Evolutionary conservation across 768 basidiomycete species (phyloP), one percentile per base, ranked within the genome.

Genomic region (Auricularia cornea): DNA sequence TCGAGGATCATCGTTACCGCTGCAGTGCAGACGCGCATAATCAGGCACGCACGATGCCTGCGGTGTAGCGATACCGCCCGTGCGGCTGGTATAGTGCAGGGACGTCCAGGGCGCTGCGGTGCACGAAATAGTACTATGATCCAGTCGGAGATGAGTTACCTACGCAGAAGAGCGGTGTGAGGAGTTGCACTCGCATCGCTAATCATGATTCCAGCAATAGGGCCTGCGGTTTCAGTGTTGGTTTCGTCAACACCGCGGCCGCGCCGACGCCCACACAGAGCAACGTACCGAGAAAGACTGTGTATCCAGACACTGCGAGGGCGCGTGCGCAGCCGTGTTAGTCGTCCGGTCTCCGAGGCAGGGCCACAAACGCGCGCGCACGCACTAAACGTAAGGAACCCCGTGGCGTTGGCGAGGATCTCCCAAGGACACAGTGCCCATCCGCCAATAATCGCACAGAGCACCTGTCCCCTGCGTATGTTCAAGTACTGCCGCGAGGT

Each of bases 371-470:
- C n/a, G 20, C 16, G 44, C 23, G 5, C 20, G 44, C 20, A 18
- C 44, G 11, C 20, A 48, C 44, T 88, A 74, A 93, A 92, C 12
- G 78, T 77, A 68, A 92, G 70, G 74, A 92, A 92, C 1, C 84
- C 84, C 35, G 83, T 77, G 0, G 88, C 90, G 28, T 73, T 78
- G 23, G 79, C 79, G 35, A 94, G 77, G 61, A 95, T 92, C 74
- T 92, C 85, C 93, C 92, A 95, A 3, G 92, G 91, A 65, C 84
- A 86, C 23, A 92, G 73, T 0, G 81, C 84, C 92, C 93, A 95
- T 1, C 91, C 90, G 3, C 92, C 92, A 3, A 95, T 70, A 57
- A 94, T 61, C 0, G 90, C 89, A 66, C 90, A 93, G 33, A 95
- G 76, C 64, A 90, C 74, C 69, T 87, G 86, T 1, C 94, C 94